Conservation (phyloP, 2,329 filamentous ascomycete species). For the Podosphaera xanthii region DNA sequence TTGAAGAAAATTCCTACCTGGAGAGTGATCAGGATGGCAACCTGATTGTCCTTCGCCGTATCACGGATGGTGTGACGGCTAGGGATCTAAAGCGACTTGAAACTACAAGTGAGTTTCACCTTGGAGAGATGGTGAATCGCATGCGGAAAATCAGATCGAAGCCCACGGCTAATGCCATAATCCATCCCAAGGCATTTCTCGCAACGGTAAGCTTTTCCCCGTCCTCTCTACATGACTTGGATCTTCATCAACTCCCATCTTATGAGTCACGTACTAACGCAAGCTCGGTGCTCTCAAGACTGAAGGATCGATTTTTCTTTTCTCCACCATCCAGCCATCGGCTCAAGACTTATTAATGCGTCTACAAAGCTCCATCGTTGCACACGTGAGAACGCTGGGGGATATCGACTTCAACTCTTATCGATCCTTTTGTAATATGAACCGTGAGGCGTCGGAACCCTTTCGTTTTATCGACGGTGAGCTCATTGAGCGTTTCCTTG, state of each 20-base stretch:
- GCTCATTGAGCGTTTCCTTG: conserved; percentile 65
- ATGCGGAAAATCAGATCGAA: conserved; percentile 55
- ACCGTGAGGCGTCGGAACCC: conserved; percentile 49
- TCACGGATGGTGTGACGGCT: conserved; percentile 46
- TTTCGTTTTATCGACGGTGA: conserved; percentile 84
- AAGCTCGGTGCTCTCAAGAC: conserved; percentile 27
- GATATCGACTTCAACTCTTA: conserved; percentile 55
- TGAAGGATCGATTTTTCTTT: conserved; percentile 80
- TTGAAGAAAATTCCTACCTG: conserved; percentile 55
- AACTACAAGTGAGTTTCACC: conserved; percentile 55
- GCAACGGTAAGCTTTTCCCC: conserved; percentile 43
- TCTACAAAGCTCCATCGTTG: conserved; percentile 51
- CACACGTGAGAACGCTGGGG: conserved; percentile 44
- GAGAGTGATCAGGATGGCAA: conserved; percentile 78
- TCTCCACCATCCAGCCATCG: conserved; percentile 49
- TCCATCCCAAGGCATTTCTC: conserved; percentile 67
- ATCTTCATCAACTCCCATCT: too few species aligned
- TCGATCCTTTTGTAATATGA: conserved; percentile 57
- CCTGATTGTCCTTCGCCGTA: conserved; percentile 54
- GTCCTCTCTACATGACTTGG: neutral
- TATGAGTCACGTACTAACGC: conserved; percentile 6
- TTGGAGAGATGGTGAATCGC: conserved; percentile 85
- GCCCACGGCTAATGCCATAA: conserved; percentile 37
- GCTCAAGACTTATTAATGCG: conserved; percentile 63
- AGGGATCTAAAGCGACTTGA: conserved; percentile 52